Conservation (phyloP, 495 filamentous ascomycete species). For the Pyrenula aspistea region DNA sequence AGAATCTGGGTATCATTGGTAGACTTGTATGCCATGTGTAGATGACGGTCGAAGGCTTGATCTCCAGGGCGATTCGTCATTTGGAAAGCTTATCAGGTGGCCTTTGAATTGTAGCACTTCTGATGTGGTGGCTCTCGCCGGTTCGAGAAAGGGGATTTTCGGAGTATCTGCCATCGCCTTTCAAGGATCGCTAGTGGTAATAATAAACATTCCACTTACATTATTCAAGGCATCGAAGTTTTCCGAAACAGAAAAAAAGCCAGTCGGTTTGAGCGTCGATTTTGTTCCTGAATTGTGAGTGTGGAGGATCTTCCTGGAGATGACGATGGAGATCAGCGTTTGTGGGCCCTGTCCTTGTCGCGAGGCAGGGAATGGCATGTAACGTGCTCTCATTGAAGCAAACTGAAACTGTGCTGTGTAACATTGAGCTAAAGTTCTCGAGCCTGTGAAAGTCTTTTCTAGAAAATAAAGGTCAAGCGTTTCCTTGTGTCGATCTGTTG, state of each 20-base stretch:
- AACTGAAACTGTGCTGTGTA: background rate
- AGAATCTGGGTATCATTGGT: background rate
- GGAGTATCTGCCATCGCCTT: background rate
- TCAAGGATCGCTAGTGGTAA: no score
- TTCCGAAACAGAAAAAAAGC: background rate
- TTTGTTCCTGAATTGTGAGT: background rate
- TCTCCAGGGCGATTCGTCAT: background rate
- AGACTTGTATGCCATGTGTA: background rate
- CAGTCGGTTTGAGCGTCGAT: background rate
- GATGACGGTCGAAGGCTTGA: background rate
- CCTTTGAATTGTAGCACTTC: no score
- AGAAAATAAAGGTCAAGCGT: background rate
- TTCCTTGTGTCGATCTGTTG: background rate
- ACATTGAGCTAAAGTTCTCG: background rate
- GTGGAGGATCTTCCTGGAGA: background rate
- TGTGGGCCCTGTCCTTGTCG: background rate
- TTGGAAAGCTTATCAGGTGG: no score
- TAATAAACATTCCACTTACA: background rate
- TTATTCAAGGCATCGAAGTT: background rate
- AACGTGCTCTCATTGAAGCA: background rate
- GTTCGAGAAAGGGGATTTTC: background rate
- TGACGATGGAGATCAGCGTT: background rate
- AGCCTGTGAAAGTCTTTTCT: background rate
- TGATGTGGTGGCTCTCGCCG: no score
- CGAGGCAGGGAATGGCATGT: background rate